A percentile compares a stretch with the other conserved stretches of the same genome.
Evolutionary conservation across 2,329 filamentous ascomycete genomes (phyloP).

Genomic region (Paecilomyces formosus): DNA sequence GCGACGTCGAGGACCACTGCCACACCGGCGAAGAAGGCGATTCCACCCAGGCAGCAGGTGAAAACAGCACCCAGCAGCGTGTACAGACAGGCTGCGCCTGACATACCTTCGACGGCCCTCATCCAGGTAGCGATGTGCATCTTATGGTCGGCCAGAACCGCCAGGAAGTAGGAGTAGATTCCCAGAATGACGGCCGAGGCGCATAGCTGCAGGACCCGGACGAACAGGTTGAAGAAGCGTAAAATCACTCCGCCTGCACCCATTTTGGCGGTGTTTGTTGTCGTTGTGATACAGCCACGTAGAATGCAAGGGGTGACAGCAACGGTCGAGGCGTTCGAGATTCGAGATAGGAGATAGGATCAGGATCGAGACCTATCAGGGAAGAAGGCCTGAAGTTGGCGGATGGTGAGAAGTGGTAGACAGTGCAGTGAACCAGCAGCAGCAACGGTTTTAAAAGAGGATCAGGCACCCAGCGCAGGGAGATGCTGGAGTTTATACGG

Average conservation of each 20-base stretch:
- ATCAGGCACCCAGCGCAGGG: not conserved
- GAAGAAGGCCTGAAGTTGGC: not conserved
- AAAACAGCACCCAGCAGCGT: conserved; percentile 63
- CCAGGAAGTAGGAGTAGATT: conserved; percentile 79
- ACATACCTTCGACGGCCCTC: conserved; percentile 70
- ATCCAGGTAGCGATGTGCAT: conserved; percentile 56
- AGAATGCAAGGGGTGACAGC: not conserved
- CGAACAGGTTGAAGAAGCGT: conserved; percentile 60
- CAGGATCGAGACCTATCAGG: not conserved
- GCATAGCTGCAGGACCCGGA: conserved; percentile 67
- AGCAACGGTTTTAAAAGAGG: not conserved
- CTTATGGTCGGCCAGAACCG: conserved; percentile 59
- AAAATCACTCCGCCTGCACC: conserved; percentile 55
- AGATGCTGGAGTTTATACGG: not conserved
- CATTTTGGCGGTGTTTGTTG: conserved; percentile 39
- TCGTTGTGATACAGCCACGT: not conserved
- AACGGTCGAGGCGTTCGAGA: not conserved
- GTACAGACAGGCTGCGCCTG: conserved; percentile 69
- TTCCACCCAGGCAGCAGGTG: conserved; percentile 72
- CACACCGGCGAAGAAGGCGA: conserved; percentile 63
- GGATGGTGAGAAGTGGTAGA: not conserved
- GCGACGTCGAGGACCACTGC: conserved; percentile 68
- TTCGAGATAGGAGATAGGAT: not conserved
- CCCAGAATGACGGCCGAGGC: conserved; percentile 67
- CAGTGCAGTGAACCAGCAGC: not conserved